phyloP scores from a whole-genome alignment of 495 filamentous ascomycete genomes.

The Tuber umbilicatum region DNA sequence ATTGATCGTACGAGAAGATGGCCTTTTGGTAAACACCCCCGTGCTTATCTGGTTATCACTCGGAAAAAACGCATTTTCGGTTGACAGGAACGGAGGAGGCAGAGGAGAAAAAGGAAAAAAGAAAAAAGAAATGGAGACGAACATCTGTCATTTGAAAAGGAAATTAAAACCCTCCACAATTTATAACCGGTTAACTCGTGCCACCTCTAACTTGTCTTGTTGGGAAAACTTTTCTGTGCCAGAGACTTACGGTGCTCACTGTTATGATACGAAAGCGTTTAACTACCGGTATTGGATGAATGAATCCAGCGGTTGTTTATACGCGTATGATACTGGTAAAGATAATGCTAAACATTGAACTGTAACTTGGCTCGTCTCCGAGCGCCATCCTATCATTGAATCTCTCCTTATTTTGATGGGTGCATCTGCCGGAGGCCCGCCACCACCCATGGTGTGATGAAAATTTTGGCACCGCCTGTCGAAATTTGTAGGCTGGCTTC shows the following conservation, averaged over 20 bases:
- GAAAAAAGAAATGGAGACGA: background rate
- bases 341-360: background rate
- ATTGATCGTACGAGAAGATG: background rate
- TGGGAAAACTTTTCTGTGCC: conserved; percentile 4
- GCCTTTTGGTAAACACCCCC: background rate
- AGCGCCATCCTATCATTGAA: background rate
- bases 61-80: background rate
- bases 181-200: background rate
- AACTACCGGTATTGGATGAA: background rate
- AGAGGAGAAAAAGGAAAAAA: background rate
- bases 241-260: background rate
- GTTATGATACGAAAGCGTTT: background rate
- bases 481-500: background rate
- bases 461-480: background rate
- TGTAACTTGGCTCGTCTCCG: background rate
- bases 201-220: background rate
- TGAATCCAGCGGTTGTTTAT: background rate
- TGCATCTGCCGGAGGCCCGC: background rate
- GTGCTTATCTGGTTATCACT: background rate
- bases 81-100: background rate
- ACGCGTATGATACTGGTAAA: no score
- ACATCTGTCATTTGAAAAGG: background rate
- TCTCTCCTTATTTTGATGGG: background rate
- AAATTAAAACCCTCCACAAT: conserved; percentile 4
- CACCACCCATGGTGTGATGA: background rate